Percentiles rank a stretch among this genome's conserved stretches.
phyloP scores from a whole-genome alignment of 495 filamentous ascomycete genomes.

The Hypoxylon lienhwacheense region DNA sequence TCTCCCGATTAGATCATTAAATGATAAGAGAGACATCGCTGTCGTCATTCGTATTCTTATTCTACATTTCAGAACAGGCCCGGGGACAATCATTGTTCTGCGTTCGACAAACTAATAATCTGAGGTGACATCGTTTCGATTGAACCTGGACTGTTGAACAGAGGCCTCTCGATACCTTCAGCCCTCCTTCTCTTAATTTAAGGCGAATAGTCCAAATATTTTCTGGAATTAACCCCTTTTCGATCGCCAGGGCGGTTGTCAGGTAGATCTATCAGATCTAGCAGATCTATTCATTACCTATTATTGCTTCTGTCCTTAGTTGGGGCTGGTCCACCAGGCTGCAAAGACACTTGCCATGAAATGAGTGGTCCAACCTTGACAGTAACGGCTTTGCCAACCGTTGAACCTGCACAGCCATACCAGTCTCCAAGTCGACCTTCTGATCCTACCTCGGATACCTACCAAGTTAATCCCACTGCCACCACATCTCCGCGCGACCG shows the following conservation, averaged over 20 bases:
- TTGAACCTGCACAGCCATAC: slow-evolving; percentile 43
- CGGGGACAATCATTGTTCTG: slow-evolving; percentile 8
- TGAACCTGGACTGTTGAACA: slow-evolving; percentile 19
- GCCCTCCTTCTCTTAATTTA: not conserved
- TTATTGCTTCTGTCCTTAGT: slow-evolving; percentile 21
- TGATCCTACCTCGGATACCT: slow-evolving; percentile 35
- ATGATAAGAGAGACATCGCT: not conserved
- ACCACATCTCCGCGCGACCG: slow-evolving; percentile 24
- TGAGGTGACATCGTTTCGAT: slow-evolving; percentile 33
- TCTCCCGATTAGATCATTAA: not conserved
- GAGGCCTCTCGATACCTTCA: too few species aligned
- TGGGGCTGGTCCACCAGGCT: slow-evolving; percentile 30
- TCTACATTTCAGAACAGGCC: slow-evolving; percentile 12
- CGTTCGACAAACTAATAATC: slow-evolving; percentile 31
- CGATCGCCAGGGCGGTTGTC: slow-evolving; percentile 20
- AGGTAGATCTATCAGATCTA: slow-evolving; percentile 27
- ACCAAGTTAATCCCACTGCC: slow-evolving; percentile 7
- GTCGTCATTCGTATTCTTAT: slow-evolving; percentile 2
- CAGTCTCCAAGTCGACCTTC: slow-evolving; percentile 35
- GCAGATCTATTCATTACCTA: slow-evolving; percentile 22
- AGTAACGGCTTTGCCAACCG: slow-evolving; percentile 44
- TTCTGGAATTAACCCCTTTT: slow-evolving; percentile 17
- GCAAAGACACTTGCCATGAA: slow-evolving; percentile 45
- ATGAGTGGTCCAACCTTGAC: slow-evolving; percentile 50
- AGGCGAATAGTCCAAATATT: not conserved